Conservation (phyloP, 108 stramenopile species). For the Aurantiochytrium sp. region DNA sequence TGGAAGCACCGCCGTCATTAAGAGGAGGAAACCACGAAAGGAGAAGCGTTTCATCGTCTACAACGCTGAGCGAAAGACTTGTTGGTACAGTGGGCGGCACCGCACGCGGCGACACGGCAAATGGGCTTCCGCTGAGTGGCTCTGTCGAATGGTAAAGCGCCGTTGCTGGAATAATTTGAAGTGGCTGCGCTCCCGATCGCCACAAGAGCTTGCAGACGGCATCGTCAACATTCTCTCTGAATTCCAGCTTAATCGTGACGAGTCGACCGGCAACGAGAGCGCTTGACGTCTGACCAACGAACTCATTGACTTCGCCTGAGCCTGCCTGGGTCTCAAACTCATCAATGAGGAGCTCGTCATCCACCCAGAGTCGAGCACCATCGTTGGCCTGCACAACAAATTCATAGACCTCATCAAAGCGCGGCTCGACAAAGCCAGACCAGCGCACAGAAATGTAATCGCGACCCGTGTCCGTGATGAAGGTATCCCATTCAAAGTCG, state of each 20-base stretch:
- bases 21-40: constrained; percentile 51
- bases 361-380: constrained; percentile 61
- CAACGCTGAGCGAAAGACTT: constrained; percentile 36
- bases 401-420: constrained; percentile 56
- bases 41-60: constrained; percentile 41
- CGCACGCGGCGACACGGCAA: constrained; percentile 47
- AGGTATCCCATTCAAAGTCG: constrained; percentile 60
- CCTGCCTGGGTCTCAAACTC: constrained; percentile 45
- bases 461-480: constrained; percentile 48
- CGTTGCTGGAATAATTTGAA: constrained; percentile 49
- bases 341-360: constrained; percentile 59
- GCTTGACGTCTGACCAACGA: constrained; percentile 25
- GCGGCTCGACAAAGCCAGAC: constrained; percentile 58
- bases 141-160: constrained; percentile 46
- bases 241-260: constrained; percentile 66
- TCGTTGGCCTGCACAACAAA: constrained; percentile 59
- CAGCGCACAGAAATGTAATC: constrained; percentile 68
- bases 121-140: constrained; percentile 65
- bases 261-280: constrained; percentile 43
- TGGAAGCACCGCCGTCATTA: constrained; percentile 57
- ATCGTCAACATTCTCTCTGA: constrained; percentile 60
- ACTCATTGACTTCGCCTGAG: constrained; percentile 49
- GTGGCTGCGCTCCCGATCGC: constrained; percentile 47
- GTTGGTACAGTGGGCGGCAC: constrained; percentile 52
- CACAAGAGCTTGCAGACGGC: constrained; percentile 57